These are phyloP conservation scores for Westerdykella ornata DNA, from an alignment of 2,329 filamentous ascomycete genomes.

Conservation along the genomic window DNA sequence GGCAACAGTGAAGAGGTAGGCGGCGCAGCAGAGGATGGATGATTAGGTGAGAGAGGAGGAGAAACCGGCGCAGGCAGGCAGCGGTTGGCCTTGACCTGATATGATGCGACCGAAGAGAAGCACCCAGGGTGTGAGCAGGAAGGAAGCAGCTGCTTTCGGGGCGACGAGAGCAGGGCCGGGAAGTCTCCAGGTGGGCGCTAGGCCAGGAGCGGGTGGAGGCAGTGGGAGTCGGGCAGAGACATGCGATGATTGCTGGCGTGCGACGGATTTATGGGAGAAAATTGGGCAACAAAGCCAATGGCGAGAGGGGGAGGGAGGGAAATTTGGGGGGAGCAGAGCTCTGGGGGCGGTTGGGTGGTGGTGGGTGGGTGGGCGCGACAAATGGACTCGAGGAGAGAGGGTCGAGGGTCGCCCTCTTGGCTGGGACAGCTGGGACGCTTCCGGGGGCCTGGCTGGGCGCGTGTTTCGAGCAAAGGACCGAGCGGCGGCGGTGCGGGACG, in stretches of 20 bases:
- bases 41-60: not conserved
- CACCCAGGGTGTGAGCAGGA: no score
- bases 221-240: constrained; percentile 15
- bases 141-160: no score
- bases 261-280: constrained; percentile 11
- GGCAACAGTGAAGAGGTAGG: not conserved
- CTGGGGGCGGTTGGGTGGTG: constrained; percentile 1
- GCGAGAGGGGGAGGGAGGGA: constrained; percentile 14
- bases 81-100: not conserved
- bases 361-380: not conserved
- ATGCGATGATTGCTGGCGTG: constrained; percentile 19
- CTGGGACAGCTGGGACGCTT: not conserved
- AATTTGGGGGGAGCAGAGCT: constrained; percentile 22
- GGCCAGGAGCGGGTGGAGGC: constrained; percentile 10
- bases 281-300: constrained; percentile 22
- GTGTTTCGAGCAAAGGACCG: no score
- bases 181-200: constrained; percentile 19
- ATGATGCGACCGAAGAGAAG: not conserved
- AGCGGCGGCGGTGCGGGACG: no score
- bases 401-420: not conserved
- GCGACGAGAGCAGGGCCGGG: no score
- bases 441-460: no score
- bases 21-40: not conserved
- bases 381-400: not conserved
- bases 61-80: not conserved